Evolutionary conservation across 768 basidiomycete genomes (phyloP), one percentile per base, ranked within the genome.

Genomic region (Mycena kentingensis): DNA sequence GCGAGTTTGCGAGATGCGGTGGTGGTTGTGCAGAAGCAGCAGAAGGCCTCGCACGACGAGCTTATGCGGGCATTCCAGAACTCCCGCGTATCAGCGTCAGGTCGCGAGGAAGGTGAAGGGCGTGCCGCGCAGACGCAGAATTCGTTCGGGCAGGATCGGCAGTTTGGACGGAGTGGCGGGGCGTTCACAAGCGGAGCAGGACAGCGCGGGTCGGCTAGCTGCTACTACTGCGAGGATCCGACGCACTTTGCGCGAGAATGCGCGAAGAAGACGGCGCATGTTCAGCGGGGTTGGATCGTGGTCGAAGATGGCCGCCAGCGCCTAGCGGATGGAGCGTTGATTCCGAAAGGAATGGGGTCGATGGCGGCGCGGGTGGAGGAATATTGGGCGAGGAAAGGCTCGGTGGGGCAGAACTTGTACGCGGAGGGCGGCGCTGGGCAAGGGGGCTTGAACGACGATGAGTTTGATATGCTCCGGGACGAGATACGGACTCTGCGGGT

Each of bases 211-310:
- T n/a, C n/a, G n/a, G n/a, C n/a, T n/a, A n/a, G n/a, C 3, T 51
- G 50, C 31, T 50, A 50, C 34, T 48, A 50, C n/a, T 50, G 49
- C 16, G 49, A 50, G n/a, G 46, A 29, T 4, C 18, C 18, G 18
- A 38, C 37, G 27, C 48, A 49, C 24, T 49, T 13, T 29, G n/a
- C 48, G 3, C 37, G 24, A 24, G 48, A 49, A 21, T 49, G 48
- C 31, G 41, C 36, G 1, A 29, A 29, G 2, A 49, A 49, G 37
- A 27, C 46, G 4, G 46, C 22, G 11, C 46, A 47, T 26, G 37
- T 47, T 21, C 32, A 47, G 13, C 32, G 35, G 21, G 45, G 45
- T 21, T 46, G 45, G 45, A 2, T 46, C 15, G 45, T 46, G 2
- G 47, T 49, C 12, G 47, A 49, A 12, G 48, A 49, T 32, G 48